Conservation (phyloP, 1,284 basidiomycete species). For the Apiotrichum brassicae region DNA sequence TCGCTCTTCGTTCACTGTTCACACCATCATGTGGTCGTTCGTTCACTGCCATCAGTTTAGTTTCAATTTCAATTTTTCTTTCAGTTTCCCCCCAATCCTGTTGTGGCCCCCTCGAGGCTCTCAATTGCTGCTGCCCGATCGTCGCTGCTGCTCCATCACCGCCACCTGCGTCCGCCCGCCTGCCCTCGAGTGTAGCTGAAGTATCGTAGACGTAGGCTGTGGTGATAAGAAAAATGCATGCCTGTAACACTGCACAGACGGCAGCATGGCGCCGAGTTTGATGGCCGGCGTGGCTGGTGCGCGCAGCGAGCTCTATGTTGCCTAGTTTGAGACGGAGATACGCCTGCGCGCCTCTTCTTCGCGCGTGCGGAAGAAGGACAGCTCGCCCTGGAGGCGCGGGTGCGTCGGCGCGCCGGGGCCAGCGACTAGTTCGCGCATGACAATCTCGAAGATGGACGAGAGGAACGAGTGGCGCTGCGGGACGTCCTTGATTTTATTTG, state of each 20-base stretch:
- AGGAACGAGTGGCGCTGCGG: conserved; percentile 61
- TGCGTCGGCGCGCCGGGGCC: conserved; percentile 52
- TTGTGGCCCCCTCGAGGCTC: too few species aligned
- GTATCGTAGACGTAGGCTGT: neutral
- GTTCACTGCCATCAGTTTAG: too few species aligned
- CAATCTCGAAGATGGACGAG: conserved; percentile 64
- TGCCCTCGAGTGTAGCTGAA: too few species aligned
- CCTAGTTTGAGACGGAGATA: conserved; percentile 15
- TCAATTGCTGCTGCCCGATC: too few species aligned
- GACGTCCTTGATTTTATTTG: conserved; percentile 56
- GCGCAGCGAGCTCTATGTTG: neutral
- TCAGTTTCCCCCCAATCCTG: too few species aligned
- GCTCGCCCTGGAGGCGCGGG: conserved; percentile 55
- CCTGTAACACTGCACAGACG: neutral
- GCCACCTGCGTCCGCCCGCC: too few species aligned
- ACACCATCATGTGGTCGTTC: too few species aligned
- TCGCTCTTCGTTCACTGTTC: too few species aligned
- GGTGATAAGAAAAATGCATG: conserved; percentile 1
- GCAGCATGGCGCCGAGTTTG: too few species aligned
- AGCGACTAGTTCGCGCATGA: conserved; percentile 67
- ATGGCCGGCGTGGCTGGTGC: too few species aligned
- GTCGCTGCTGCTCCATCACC: too few species aligned
- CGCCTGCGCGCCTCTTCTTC: conserved; percentile 55
- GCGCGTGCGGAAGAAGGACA: conserved; percentile 56
- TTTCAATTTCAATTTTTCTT: too few species aligned